phyloP scores from a whole-genome alignment of 768 basidiomycete genomes.

The Atractiella rhizophila region DNA sequence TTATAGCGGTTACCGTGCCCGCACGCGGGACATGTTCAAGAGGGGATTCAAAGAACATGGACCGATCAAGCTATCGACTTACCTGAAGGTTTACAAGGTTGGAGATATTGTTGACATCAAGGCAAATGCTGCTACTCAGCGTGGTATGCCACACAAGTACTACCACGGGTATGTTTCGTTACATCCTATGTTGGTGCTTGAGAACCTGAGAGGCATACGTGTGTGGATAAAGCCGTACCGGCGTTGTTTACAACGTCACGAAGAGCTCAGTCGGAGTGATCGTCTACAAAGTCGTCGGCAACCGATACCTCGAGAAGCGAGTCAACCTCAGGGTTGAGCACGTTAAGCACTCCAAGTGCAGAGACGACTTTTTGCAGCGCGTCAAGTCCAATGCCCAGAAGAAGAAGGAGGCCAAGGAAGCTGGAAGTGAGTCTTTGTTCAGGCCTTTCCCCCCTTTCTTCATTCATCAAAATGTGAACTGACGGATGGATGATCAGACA shows the following conservation, averaged over 20 bases:
- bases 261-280: conserved; percentile 85
- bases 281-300: conserved; percentile 93
- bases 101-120: conserved; percentile 99
- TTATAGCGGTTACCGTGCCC: background rate
- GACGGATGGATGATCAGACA: conserved; percentile 28
- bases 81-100: conserved; percentile 71
- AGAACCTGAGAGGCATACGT: background rate
- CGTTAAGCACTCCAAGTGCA: conserved; percentile 74
- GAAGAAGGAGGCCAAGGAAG: conserved; percentile 63
- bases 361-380: conserved; percentile 85
- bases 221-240: conserved; percentile 51
- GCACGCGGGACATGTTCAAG: conserved; percentile 67
- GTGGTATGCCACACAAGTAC: conserved; percentile 99
- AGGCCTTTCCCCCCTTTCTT: background rate
- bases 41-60: conserved; percentile 95
- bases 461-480: background rate
- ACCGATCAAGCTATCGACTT: conserved; percentile 68
- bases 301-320: conserved; percentile 97
- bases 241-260: conserved; percentile 95
- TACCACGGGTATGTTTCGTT: conserved; percentile 28
- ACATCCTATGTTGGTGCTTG: background rate
- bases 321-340: conserved; percentile 96
- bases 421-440: conserved; percentile 41
- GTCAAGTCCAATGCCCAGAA: conserved; percentile 73
- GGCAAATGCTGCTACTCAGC: conserved; percentile 95